Evolutionary conservation across 306 rosid genomes (phyloP), one percentile per base, ranked within the genome.

Genomic region (Quercus berberidifolia): DNA sequence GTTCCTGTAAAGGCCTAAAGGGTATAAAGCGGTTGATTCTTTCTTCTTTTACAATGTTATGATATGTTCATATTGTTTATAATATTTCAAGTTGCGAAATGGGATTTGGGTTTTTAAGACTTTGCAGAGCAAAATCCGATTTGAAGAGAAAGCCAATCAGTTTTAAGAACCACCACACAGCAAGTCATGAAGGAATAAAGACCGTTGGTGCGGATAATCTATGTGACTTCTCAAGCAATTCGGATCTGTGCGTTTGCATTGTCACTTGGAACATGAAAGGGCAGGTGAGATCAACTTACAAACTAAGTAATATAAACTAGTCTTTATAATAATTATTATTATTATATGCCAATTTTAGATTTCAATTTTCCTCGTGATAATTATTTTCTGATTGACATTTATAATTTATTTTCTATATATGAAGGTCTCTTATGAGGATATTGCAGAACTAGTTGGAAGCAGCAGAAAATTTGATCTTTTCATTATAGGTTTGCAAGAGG

Each of bases 201-300:
- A 89, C 83, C 4, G 86, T 90, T 26, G 81, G 72, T 11, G 87
- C 43, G n/a, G 85, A 80, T 28, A 71, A 86, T 35, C 59, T 19
- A 41, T 81, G 89, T 64, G 86, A 78, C 78, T 83, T 67, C 67
- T 79, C 92, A 13, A 70, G 71, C 23, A n/a, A 51, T 72, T 86
- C 91, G 6, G 89, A 88, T 80, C 81, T 91, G 13, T 84, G 92
- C 81, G 74, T 93, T 54, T 85, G 89, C 76, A 73, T 87, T 5
- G 85, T 88, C 0, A 91, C 98, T 69, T 93, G 98, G 97, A 93
- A 93, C 76, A 93, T 93, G 96, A 93, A 93, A 31, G 90, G 93
- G 28, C 85, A 82, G 91, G 91, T 89, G 6, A 74, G 41, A 17
- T 5, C 52, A 23, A 38, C 23, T 23, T 49, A 11, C 46, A 41